phyloP scores from a whole-genome alignment of 2,329 filamentous ascomycete species.

The Penicillium nordicum region DNA sequence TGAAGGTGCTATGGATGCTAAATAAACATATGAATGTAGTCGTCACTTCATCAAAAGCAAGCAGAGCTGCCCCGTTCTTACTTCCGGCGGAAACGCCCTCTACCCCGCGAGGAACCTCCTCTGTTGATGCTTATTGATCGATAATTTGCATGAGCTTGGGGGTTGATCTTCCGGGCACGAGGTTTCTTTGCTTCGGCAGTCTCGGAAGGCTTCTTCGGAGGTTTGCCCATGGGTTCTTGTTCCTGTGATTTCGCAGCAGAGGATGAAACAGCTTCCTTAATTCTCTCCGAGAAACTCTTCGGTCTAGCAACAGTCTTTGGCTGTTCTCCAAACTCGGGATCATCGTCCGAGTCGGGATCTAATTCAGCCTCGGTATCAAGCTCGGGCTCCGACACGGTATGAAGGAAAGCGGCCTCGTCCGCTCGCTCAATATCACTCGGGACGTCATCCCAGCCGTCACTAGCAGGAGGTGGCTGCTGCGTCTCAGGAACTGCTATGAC shows the following conservation, averaged over 20 bases:
- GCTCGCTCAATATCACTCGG: conserved; percentile 8
- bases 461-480: conserved; percentile 16
- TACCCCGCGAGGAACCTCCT: conserved; percentile 33
- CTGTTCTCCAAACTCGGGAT: conserved; percentile 29
- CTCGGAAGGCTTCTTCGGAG: conserved; percentile 12
- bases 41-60: conserved; percentile 15
- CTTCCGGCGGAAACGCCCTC: conserved; percentile 39
- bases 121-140: conserved; percentile 47
- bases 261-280: conserved; percentile 35
- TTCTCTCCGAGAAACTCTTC: conserved; percentile 37
- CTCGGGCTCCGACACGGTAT: conserved; percentile 31
- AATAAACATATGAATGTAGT: conserved; percentile 16
- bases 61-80: conserved; percentile 9
- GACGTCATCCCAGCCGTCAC: conserved; percentile 12
- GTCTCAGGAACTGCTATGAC: conserved; percentile 31
- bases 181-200: conserved; percentile 22
- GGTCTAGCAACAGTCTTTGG: conserved; percentile 18
- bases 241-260: conserved; percentile 18
- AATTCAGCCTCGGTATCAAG: conserved; percentile 20
- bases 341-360: conserved; percentile 24
- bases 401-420: conserved; percentile 23
- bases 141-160: conserved; percentile 49
- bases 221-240: background rate
- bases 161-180: conserved; percentile 40
- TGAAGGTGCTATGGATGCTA: conserved; percentile 7